Base-by-base conservation (phyloP, 352 stramenopile genomes). In the Globisporangium recalcitrans region DNA sequence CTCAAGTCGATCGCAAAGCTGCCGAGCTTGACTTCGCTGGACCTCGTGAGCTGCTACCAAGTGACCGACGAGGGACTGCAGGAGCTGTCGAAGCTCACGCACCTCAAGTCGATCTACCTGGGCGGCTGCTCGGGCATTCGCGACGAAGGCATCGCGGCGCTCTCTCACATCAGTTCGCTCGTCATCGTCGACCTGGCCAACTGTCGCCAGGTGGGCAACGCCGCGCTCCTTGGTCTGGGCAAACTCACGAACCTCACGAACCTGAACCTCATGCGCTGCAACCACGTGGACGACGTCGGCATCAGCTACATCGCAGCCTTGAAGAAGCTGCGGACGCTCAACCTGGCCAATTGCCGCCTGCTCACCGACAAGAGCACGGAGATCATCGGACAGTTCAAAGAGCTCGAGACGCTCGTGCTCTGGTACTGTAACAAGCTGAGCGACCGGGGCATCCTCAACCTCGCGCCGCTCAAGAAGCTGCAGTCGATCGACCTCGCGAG, bases 401-500 rank as follows among this genome's bases (percentile, higher is more conserved):
- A 64, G 6, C 63, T 96, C 5, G 70, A 90, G 56, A 81, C 74
- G 32, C 69, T 96, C 9, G 76, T 88, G 34, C 64, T 96, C 9
- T 89, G 84, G 75, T 90, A 94, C 68, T 96, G 85, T 67, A 89
- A 87, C 70, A 92, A 92, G 63, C 72, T 96, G 26, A 92, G 80
- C 0, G 84, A 96, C 67, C 26, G 26, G 0, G 84, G 78, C 3
- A 71, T 91, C 19, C 11, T 64, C 3, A 69, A 73, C 4, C 63
- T 91, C 21, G 58, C 66, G 8, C 32, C 53, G 1, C 71, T 91
- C 3, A 69, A 58, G 3, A 85, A 77, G 27, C 71, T 93, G 24
- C 71, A 85, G 63, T 81, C 80, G 19, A 67, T 93, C 4, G 84
- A 93, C 65, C 61, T 93, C 51, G 82, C 84, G 38, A 91, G 82